phyloP scores from a whole-genome alignment of 2,329 filamentous ascomycete genomes.

The Penicillium hesseltinei region DNA sequence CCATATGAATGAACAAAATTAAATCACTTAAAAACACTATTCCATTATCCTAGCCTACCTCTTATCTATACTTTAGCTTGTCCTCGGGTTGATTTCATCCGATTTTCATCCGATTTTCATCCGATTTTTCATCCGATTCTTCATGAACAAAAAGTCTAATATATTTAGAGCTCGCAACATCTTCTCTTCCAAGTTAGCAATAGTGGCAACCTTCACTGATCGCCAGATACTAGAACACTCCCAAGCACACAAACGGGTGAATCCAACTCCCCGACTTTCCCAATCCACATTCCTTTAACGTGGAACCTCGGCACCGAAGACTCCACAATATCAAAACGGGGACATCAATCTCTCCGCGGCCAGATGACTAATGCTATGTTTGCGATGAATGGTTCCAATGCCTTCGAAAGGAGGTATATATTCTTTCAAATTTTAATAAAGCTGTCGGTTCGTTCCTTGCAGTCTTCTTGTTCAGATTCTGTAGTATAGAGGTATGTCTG shows the following conservation, averaged over 20 bases:
- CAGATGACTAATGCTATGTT: background rate
- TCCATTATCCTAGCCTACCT: background rate
- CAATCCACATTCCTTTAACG: background rate
- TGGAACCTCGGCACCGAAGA: background rate
- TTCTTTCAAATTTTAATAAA: background rate
- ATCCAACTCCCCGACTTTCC: background rate
- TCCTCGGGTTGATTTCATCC: background rate
- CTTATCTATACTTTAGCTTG: background rate
- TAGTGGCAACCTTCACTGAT: no score
- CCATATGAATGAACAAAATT: constrained; percentile 7
- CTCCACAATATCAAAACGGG: constrained; percentile 2
- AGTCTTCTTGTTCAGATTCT: background rate
- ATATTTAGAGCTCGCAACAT: background rate
- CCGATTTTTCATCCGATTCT: background rate
- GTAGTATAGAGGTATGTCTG: background rate
- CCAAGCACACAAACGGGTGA: background rate
- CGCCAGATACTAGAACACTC: background rate
- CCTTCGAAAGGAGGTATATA: background rate
- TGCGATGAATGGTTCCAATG: no score
- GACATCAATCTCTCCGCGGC: constrained; percentile 18
- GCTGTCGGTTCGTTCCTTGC: background rate
- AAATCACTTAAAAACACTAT: background rate
- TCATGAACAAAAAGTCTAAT: background rate
- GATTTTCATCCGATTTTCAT: no score
- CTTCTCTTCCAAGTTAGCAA: background rate